Percentiles rank a stretch among this genome's conserved stretches.
Evolutionary conservation across 1,284 basidiomycete species (phyloP).

Genomic region (Amylostereum areolatum): DNA sequence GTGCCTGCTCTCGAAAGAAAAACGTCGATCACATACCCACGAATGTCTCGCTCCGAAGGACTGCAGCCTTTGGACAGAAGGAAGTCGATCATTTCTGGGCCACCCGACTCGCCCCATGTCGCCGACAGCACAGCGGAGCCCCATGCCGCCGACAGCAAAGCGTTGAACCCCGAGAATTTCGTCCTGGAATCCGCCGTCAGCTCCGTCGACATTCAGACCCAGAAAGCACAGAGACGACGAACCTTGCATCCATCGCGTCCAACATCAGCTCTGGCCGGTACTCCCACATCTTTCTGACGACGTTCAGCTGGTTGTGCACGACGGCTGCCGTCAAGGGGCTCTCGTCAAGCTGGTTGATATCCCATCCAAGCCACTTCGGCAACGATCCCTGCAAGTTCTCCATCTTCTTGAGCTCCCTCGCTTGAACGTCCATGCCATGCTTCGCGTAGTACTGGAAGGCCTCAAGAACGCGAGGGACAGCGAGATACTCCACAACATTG

Average conservation of each 20-base stretch:
- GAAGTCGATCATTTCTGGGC: slow-evolving; percentile 38
- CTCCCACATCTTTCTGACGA: slow-evolving; percentile 36
- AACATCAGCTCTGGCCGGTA: slow-evolving; percentile 34
- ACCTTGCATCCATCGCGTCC: slow-evolving; percentile 36
- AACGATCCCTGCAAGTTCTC: slow-evolving; percentile 33
- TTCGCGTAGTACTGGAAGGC: slow-evolving; percentile 39
- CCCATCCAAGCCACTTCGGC: slow-evolving; percentile 44
- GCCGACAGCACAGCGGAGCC: slow-evolving; percentile 30
- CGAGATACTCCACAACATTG: slow-evolving; percentile 41
- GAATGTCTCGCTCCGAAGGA: slow-evolving; percentile 33
- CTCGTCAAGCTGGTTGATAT: slow-evolving; percentile 37
- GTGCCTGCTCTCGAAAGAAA: slow-evolving; percentile 18
- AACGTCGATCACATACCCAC: slow-evolving; percentile 31
- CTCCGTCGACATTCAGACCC: slow-evolving; percentile 2
- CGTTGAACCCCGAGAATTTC: slow-evolving; percentile 39
- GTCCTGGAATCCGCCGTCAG: slow-evolving; percentile 27
- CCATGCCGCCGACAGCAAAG: slow-evolving; percentile 36
- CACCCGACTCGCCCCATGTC: slow-evolving; percentile 22
- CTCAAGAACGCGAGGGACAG: slow-evolving; percentile 23
- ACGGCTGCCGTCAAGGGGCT: slow-evolving; percentile 41
- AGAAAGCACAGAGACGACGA: slow-evolving; percentile 11
- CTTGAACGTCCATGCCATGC: slow-evolving; percentile 32
- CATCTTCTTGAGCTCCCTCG: slow-evolving; percentile 29
- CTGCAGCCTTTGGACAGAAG: slow-evolving; percentile 42
- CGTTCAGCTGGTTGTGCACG: slow-evolving; percentile 24